Evolutionary conservation across 2,329 filamentous ascomycete species (phyloP), one percentile per base, ranked within the genome.

Genomic region (Cercospora sp.): DNA sequence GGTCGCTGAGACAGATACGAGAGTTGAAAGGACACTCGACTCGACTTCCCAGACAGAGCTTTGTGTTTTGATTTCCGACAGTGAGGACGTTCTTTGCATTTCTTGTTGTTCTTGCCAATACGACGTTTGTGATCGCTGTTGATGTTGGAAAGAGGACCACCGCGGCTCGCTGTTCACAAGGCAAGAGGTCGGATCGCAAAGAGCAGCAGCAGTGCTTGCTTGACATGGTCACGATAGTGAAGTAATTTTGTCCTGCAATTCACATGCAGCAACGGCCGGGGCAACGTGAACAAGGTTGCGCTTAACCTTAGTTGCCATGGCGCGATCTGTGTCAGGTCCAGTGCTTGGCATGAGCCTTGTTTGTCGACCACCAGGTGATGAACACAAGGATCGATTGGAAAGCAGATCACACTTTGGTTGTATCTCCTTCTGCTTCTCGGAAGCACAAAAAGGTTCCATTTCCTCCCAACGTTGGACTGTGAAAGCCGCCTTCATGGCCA

Each of bases 281-380:
- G 55, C 55, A 59, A 34, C 55, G 12, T 37, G 55, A 58, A 59
- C 28, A 59, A 59, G 55, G 55, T 59, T 59, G n/a, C 55, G 28
- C 55, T 24, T 28, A 10, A 55, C 5, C 16, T 6, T 37, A 30
- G 30, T 59, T 59, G 55, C 55, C 32, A 59, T 32, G 55, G 49
- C 28, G 55, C 21, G 55, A 21, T 21, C 49, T 9, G 49, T 28
- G 49, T 53, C 21, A 53, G 49, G 12, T n/a, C 2, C 55, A 58
- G 34, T 58, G 55, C 55, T 58, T 58, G 55, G 55, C 55, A 16
- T 58, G 16, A 3, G 55, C 13, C 2, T 58, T 34, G 28, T 32
- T 34, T 18, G 28, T 58, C 28, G 28, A 21, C 28, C 18, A 18
- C 16, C 12, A 21, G 12, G 45, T 21, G n/a, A 49, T 10, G 45